A percentile compares a stretch with the other conserved stretches of the same genome.
These are phyloP conservation scores for Thraustochytrium sp. DNA, from an alignment of 352 stramenopile species.

Conservation along the genomic window DNA sequence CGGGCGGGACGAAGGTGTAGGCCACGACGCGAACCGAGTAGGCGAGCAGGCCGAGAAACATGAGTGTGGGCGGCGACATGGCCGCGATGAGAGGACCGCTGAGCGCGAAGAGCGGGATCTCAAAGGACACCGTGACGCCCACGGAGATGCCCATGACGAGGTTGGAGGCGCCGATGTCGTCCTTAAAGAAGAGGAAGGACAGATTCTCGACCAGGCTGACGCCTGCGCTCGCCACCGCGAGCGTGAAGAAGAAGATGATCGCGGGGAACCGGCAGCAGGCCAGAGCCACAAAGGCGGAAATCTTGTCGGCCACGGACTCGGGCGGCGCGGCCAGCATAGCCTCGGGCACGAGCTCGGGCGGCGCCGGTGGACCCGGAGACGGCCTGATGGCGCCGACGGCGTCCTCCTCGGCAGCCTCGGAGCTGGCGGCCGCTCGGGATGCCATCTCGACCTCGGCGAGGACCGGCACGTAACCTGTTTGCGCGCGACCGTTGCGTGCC, in stretches of 20 bases:
- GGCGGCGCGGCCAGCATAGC: no score
- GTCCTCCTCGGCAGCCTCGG: no score
- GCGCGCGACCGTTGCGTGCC: no score
- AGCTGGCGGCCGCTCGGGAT: no score
- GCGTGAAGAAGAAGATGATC: neutral
- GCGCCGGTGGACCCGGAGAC: no score
- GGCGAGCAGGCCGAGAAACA: neutral
- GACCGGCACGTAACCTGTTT: no score
- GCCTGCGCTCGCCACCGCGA: neutral
- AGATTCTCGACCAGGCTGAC: neutral
- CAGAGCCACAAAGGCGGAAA: neutral
- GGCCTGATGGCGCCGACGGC: no score
- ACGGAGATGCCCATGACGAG: neutral
- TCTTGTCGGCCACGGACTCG: no score
- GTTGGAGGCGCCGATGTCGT: neutral
- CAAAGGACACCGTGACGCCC: slow-evolving; percentile 12
- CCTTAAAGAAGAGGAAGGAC: slow-evolving; percentile 21
- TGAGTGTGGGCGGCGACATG: neutral
- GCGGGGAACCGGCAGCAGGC: neutral
- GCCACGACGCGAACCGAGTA: neutral
- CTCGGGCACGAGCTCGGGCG: no score
- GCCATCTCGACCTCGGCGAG: no score
- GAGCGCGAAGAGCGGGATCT: neutral
- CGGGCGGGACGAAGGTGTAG: neutral
- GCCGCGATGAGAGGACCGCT: neutral